Evolutionary conservation across 805 yeast genomes (phyloP), one percentile per base, ranked within the genome.

Genomic region (Scheffersomyces amazonensis): DNA sequence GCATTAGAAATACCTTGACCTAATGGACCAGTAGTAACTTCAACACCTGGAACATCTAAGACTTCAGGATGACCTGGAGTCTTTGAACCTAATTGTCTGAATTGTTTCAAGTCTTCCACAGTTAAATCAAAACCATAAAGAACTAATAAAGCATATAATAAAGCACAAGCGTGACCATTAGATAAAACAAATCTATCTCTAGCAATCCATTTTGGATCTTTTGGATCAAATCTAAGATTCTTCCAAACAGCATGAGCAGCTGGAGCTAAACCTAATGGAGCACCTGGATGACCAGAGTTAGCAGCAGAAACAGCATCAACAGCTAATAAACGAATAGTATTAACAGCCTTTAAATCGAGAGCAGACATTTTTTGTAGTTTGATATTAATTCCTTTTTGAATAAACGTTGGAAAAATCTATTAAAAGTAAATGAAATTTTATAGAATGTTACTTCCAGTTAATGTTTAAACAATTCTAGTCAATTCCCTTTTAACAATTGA

Each of bases 241-340:
- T 80, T 76, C 80, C 83, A 87, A 48, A 91, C 64, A 40, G 81
- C 83, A 67, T 91, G 97, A 46, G 97, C 96, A 44, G 90, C 83
- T 32, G 97, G 96, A 13, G 99, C 97, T 69, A 91, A 73, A 48
- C 98, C 98, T 79, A 91, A 81, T 56, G 98, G 98, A 37, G 99
- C 98, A 73, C 99, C 99, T 39, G 99, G 99, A 73, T 91, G 99
- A 51, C 99, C 99, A 44, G 96, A 84, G 70, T 91, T 85, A 56
- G 97, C 91, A 68, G 80, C 76, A 43, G 83, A 75, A 46, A 87
- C 95, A 49, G 86, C 81, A 64, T 91, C 99, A 38, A 86, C 87
- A 24, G 98, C 81, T 54, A 91, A 77, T 44, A 83, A 69, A 73
- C 96, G 88, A 72, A 91, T 86, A 53, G 98, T 87, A 75, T 78